A percentile compares a stretch with the other conserved stretches of the same genome.
Evolutionary conservation across 495 filamentous ascomycete genomes (phyloP).

Genomic region (Talaromyces proteolyticus): DNA sequence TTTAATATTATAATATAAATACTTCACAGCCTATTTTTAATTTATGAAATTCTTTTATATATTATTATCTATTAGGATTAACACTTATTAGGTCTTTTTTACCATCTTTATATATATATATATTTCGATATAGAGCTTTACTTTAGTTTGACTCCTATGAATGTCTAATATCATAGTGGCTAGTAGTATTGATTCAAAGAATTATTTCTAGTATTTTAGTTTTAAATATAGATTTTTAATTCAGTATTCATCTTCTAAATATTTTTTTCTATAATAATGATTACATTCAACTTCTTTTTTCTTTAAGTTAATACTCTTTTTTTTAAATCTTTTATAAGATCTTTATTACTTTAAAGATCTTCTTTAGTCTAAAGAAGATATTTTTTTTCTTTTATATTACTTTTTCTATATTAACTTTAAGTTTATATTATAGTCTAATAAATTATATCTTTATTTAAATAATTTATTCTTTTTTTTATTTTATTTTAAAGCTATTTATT

Average conservation of each 20-base stretch:
- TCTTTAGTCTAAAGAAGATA: too few relatives aligned
- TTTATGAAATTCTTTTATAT: not conserved
- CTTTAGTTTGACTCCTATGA: not conserved
- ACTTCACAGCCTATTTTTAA: not conserved
- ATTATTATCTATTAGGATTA: not conserved
- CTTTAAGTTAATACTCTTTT: not conserved
- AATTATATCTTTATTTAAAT: not conserved
- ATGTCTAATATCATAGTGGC: not conserved
- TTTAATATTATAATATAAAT: not conserved
- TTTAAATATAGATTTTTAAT: not conserved
- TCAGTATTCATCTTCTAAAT: not conserved
- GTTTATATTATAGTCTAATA: too few relatives aligned
- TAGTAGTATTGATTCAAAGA: not conserved
- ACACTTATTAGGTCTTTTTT: not conserved
- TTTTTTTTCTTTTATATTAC: too few relatives aligned
- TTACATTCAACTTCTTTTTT: not conserved
- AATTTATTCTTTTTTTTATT: not conserved
- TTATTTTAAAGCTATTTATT: not conserved
- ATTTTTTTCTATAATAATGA: not conserved
- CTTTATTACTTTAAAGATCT: not conserved
- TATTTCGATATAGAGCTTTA: not conserved
- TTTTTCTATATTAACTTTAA: too few relatives aligned
- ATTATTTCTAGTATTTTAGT: not conserved
- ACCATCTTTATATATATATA: not conserved
- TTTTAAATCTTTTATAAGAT: not conserved